A percentile compares a stretch with the other conserved stretches of the same genome.
phyloP scores from a whole-genome alignment of 2,329 filamentous ascomycete genomes.

The Leptographium galeiforme region DNA sequence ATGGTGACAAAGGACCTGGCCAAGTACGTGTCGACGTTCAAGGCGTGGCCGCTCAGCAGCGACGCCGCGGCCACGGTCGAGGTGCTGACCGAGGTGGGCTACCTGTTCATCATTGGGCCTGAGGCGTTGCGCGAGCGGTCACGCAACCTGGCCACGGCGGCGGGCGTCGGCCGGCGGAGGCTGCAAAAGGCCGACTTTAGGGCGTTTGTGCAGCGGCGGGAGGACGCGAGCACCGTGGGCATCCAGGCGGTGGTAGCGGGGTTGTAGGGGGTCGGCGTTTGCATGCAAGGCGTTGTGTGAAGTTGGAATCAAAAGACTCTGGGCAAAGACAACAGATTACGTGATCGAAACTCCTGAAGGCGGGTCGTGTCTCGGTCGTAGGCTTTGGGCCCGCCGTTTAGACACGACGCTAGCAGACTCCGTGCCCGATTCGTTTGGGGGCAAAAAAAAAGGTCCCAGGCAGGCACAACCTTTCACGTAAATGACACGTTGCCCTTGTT shows the following conservation, averaged over 20 bases:
- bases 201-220: slow-evolving; percentile 71
- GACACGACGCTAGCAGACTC: not conserved
- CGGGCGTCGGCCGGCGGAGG: slow-evolving; percentile 37
- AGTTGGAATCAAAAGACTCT: no score
- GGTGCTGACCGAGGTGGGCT: slow-evolving; percentile 83
- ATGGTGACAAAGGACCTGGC: slow-evolving; percentile 96
- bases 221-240: slow-evolving; percentile 60
- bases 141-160: slow-evolving; percentile 34
- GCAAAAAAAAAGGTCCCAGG: not conserved
- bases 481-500: slow-evolving; percentile 11
- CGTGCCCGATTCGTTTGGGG: no score
- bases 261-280: slow-evolving; percentile 4
- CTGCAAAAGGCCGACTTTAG: slow-evolving; percentile 59
- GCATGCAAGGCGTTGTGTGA: no score
- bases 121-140: slow-evolving; percentile 63
- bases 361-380: no score
- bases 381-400: not conserved
- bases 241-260: slow-evolving; percentile 14
- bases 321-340: not conserved
- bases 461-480: not conserved
- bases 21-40: slow-evolving; percentile 76
- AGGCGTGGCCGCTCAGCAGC: slow-evolving; percentile 64
- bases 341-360: not conserved
- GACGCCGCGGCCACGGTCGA: slow-evolving; percentile 61
- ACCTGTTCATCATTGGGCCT: slow-evolving; percentile 83